phyloP scores from a whole-genome alignment of 2,329 filamentous ascomycete genomes.

The Beauveria sp. region DNA sequence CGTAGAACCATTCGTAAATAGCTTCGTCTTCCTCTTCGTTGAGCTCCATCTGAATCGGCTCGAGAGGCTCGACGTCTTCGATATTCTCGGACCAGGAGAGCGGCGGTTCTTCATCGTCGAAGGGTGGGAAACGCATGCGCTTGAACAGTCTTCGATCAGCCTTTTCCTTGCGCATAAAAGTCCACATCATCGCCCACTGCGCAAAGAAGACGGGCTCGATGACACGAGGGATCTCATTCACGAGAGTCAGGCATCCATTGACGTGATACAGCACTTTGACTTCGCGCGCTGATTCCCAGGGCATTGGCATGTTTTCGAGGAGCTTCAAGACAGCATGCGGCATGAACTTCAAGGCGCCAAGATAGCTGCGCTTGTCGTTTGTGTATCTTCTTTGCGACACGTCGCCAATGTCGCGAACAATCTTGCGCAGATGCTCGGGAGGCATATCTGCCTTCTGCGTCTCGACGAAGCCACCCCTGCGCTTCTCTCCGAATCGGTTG shows the following conservation, averaged over 20 bases:
- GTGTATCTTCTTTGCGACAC: slow-evolving; percentile 99
- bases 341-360: slow-evolving; percentile 98
- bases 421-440: slow-evolving; percentile 95
- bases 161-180: slow-evolving; percentile 96
- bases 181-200: slow-evolving; percentile 99
- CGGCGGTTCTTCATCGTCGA: slow-evolving; percentile 96
- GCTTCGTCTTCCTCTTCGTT: slow-evolving; percentile 88
- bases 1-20: slow-evolving; percentile 96
- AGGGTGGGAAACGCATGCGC: slow-evolving; percentile 96
- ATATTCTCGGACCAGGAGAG: slow-evolving; percentile 98
- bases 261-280: slow-evolving; percentile 98
- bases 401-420: slow-evolving; percentile 96
- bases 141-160: slow-evolving; percentile 94
- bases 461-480: slow-evolving; percentile 92
- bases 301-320: slow-evolving; percentile 99
- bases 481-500: slow-evolving; percentile 92
- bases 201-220: slow-evolving; percentile 97
- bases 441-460: slow-evolving; percentile 99
- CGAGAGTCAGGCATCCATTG: slow-evolving; percentile 91
- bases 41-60: slow-evolving; percentile 97
- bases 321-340: slow-evolving; percentile 96
- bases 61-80: slow-evolving; percentile 92
- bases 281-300: slow-evolving; percentile 92
- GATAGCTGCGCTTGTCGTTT: slow-evolving; percentile 94
- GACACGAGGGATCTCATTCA: slow-evolving; percentile 93